Conservation (phyloP, 2,329 filamentous ascomycete genomes). For the Cordyceps javanica region DNA sequence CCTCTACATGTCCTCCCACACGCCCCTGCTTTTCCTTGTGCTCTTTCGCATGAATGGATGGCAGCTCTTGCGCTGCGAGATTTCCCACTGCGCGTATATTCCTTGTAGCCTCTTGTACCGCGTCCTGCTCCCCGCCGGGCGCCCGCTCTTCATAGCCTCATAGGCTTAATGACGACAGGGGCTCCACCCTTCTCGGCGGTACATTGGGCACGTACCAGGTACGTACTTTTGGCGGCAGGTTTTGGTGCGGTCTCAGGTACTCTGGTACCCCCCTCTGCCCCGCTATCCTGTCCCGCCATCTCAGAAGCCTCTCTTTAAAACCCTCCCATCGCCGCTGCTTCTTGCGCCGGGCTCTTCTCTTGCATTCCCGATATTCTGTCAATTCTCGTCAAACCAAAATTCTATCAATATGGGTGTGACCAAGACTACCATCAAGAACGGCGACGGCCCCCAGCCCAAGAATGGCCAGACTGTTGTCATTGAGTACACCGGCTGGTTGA, state of each 20-base stretch:
- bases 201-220: background rate
- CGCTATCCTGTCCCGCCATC: conserved; percentile 13
- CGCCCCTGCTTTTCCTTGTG: background rate
- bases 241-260: conserved; percentile 1
- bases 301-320: conserved; percentile 11
- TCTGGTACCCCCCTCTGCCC: conserved; percentile 10
- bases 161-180: conserved; percentile 13
- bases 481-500: conserved; percentile 86
- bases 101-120: conserved; percentile 8
- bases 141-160: conserved; percentile 12
- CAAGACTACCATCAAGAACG: conserved; percentile 57
- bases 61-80: background rate
- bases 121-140: conserved; percentile 7
- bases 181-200: conserved; percentile 13
- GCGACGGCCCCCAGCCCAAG: conserved; percentile 56
- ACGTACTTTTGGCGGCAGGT: background rate
- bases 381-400: background rate
- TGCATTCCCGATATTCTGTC: background rate
- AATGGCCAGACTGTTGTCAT: conserved; percentile 72
- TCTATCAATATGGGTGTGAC: conserved; percentile 61
- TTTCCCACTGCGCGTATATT: background rate
- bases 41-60: background rate
- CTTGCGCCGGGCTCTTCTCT: background rate
- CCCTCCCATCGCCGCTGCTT: conserved; percentile 13
- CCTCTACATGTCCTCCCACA: background rate